These are phyloP conservation scores for Hymenoscyphus occultus DNA, from an alignment of 2,329 filamentous ascomycete genomes.

Conservation along the genomic window DNA sequence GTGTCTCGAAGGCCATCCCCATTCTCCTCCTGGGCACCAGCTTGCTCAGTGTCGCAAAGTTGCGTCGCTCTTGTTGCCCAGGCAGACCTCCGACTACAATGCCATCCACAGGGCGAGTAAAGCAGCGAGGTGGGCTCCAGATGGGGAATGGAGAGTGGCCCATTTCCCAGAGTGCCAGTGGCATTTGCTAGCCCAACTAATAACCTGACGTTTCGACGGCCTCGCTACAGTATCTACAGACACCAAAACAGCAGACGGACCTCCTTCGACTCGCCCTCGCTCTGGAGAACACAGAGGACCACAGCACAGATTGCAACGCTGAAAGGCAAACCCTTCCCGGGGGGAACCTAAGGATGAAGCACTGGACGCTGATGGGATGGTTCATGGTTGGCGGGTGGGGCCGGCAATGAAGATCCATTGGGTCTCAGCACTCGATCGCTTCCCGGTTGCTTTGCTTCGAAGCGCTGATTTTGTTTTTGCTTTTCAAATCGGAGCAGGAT, in stretches of 20 bases:
- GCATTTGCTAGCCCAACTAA: background rate
- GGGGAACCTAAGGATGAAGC: background rate
- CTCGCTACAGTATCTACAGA: background rate
- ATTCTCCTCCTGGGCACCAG: constrained; percentile 1
- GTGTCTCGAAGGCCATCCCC: constrained; percentile 1
- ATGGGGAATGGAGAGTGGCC: background rate
- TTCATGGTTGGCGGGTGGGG: background rate
- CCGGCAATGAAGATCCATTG: background rate
- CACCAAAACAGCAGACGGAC: background rate
- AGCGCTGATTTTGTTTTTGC: too few species aligned
- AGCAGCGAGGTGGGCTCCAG: constrained; percentile 24
- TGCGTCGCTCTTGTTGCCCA: constrained; percentile 3
- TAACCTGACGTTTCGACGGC: background rate
- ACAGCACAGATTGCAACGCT: background rate
- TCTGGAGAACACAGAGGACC: too few species aligned
- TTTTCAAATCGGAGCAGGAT: too few species aligned
- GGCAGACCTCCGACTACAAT: background rate
- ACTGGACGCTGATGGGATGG: background rate
- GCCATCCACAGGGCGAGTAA: constrained; percentile 15
- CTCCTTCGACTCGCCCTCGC: background rate
- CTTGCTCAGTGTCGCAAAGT: constrained; percentile 15
- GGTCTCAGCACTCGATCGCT: background rate
- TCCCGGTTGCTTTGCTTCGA: background rate
- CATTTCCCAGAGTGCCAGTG: background rate
- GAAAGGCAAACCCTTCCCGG: background rate